phyloP scores from a whole-genome alignment of 192 early-diverging fungal genomes.

The Allomyces javanicus region DNA sequence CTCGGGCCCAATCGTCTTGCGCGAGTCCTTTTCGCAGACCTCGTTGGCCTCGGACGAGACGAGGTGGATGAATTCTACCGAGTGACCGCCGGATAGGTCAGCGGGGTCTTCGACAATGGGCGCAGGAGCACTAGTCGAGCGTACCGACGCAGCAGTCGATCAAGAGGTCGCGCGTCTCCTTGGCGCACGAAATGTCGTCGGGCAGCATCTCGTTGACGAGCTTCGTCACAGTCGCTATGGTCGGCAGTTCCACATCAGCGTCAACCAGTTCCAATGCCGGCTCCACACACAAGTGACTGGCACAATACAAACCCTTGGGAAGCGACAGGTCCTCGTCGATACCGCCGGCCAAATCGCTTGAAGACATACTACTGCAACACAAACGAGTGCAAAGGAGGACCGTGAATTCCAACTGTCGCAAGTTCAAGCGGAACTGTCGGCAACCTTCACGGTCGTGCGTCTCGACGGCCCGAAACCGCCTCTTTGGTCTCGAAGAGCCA shows the following conservation, averaged over 20 bases:
- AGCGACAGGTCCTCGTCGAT: slow-evolving; percentile 73
- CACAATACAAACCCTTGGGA: slow-evolving; percentile 41
- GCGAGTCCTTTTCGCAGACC: slow-evolving; percentile 83
- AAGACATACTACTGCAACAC: background rate
- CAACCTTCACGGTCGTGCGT: too few relatives aligned
- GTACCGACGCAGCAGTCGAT: slow-evolving; percentile 88
- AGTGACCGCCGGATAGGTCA: too few relatives aligned
- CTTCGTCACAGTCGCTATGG: slow-evolving; percentile 71
- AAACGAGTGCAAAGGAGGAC: too few relatives aligned
- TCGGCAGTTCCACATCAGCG: too few relatives aligned
- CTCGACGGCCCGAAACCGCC: too few relatives aligned
- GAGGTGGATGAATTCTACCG: slow-evolving; percentile 81
- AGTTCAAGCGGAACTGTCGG: too few relatives aligned
- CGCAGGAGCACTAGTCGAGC: slow-evolving; percentile 4
- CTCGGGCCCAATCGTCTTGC: slow-evolving; percentile 94
- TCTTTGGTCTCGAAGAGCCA: too few relatives aligned
- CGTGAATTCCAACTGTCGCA: too few relatives aligned
- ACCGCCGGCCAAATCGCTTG: slow-evolving; percentile 2
- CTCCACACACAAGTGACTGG: slow-evolving; percentile 1
- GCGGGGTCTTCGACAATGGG: too few relatives aligned
- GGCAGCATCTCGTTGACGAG: slow-evolving; percentile 94
- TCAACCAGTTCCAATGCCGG: background rate
- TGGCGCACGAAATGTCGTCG: slow-evolving; percentile 70
- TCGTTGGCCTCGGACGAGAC: slow-evolving; percentile 89
- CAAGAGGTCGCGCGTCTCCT: slow-evolving; percentile 84